A percentile compares a stretch with the other conserved stretches of the same genome.
phyloP scores from a whole-genome alignment of 306 rosid species.

The Leucaena leucocephala region DNA sequence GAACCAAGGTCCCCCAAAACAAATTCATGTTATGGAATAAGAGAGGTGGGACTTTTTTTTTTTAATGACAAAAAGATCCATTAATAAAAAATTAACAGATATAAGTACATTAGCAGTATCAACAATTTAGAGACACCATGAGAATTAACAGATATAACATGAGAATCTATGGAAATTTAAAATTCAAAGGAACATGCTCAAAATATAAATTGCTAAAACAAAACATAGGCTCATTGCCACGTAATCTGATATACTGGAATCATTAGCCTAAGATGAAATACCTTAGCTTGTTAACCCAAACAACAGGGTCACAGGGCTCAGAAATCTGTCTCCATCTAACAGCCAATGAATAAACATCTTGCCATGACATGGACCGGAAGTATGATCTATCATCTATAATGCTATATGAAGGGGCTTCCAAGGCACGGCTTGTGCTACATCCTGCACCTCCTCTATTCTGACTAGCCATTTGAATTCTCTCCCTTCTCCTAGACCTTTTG shows the following conservation, averaged over 20 bases:
- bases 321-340: conserved; percentile 94
- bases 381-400: conserved; percentile 67
- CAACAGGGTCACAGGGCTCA: conserved; percentile 93
- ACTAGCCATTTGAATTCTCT: conserved; percentile 73
- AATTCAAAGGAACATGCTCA: conserved; percentile 16
- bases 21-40: conserved; percentile 9
- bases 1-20: background rate
- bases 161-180: conserved; percentile 15
- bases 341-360: conserved; percentile 76
- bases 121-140: conserved; percentile 8
- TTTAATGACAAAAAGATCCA: too few species aligned
- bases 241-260: conserved; percentile 17
- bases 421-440: conserved; percentile 80
- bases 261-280: conserved; percentile 41
- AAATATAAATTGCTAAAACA: conserved; percentile 27
- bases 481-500: conserved; percentile 81
- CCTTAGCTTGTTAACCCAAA: conserved; percentile 96
- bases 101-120: conserved; percentile 2
- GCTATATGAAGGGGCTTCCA: conserved; percentile 60
- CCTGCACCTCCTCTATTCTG: conserved; percentile 98
- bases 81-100: background rate
- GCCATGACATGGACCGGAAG: conserved; percentile 73
- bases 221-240: conserved; percentile 15
- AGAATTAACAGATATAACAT: conserved; percentile 11
- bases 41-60: background rate